Conservation (phyloP, 805 yeast species). For the Tetrapisispora pingtungensis region DNA sequence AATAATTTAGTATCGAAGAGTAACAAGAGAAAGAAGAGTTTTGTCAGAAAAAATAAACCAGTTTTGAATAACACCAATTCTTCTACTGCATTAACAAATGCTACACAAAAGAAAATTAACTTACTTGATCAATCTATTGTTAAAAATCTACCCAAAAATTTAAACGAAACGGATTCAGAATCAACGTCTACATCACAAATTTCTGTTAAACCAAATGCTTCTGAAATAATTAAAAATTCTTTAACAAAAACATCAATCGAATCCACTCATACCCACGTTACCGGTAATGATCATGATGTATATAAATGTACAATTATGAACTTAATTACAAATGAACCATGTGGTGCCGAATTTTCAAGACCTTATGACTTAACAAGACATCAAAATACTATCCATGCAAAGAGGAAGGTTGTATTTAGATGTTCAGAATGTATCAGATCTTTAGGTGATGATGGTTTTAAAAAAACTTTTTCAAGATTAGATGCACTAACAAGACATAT, state of each 20-base stretch:
- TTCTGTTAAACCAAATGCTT: background rate
- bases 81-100: background rate
- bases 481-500: slow-evolving; percentile 93
- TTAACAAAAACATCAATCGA: background rate
- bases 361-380: slow-evolving; percentile 92
- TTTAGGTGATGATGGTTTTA: slow-evolving; percentile 34
- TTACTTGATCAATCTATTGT: background rate
- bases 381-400: slow-evolving; percentile 92
- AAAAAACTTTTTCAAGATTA: slow-evolving; percentile 82
- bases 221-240: background rate
- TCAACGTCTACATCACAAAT: background rate
- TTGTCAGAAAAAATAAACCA: slow-evolving; percentile 1
- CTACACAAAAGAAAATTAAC: background rate
- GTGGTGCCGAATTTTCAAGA: slow-evolving; percentile 57
- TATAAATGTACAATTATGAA: slow-evolving; percentile 4
- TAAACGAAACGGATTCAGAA: background rate
- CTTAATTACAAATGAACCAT: slow-evolving; percentile 13
- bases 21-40: slow-evolving; percentile 1
- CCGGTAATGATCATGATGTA: background rate
- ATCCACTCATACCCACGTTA: background rate
- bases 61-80: background rate
- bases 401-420: slow-evolving; percentile 72
- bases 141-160: background rate
- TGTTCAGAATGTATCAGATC: slow-evolving; percentile 68
- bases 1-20: background rate